phyloP scores from a whole-genome alignment of 2,329 filamentous ascomycete genomes.

The Ophidiomyces ophidiicola region DNA sequence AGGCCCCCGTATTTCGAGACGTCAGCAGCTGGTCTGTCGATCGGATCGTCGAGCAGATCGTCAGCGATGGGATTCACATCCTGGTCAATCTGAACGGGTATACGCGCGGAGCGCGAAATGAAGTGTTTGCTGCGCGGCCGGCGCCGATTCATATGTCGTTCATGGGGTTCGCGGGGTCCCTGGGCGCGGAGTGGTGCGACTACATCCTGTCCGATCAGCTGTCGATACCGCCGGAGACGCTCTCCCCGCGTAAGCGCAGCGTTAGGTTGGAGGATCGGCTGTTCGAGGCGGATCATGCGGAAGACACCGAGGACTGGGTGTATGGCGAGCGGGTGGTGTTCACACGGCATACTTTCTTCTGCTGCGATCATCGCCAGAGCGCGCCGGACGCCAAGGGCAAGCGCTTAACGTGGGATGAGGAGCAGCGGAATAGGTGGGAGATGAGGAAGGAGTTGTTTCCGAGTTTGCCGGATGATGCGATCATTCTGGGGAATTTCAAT shows the following conservation, averaged over 20 bases:
- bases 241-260: constrained; percentile 68
- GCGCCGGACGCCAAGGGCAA: constrained; percentile 58
- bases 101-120: constrained; percentile 89
- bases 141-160: constrained; percentile 98
- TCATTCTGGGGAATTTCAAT: constrained; percentile 97
- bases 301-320: constrained; percentile 67
- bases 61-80: constrained; percentile 80
- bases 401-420: constrained; percentile 65
- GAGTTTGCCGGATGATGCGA: constrained; percentile 61
- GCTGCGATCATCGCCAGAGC: constrained; percentile 90
- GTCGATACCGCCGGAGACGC: constrained; percentile 68
- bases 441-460: constrained; percentile 94
- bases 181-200: constrained; percentile 97
- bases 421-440: constrained; percentile 69
- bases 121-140: constrained; percentile 88
- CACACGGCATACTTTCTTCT: constrained; percentile 91
- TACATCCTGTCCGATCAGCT: constrained; percentile 86
- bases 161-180: constrained; percentile 94
- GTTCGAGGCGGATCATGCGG: constrained; percentile 52
- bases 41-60: constrained; percentile 71
- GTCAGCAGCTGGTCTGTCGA: constrained; percentile 79
- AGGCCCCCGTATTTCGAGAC: constrained; percentile 83
- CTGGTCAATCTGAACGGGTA: constrained; percentile 97
- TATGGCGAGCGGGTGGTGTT: constrained; percentile 97
- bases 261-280: constrained; percentile 57